Evolutionary conservation across 75 land plant species (phyloP).

Genomic region (Pinus taeda): DNA sequence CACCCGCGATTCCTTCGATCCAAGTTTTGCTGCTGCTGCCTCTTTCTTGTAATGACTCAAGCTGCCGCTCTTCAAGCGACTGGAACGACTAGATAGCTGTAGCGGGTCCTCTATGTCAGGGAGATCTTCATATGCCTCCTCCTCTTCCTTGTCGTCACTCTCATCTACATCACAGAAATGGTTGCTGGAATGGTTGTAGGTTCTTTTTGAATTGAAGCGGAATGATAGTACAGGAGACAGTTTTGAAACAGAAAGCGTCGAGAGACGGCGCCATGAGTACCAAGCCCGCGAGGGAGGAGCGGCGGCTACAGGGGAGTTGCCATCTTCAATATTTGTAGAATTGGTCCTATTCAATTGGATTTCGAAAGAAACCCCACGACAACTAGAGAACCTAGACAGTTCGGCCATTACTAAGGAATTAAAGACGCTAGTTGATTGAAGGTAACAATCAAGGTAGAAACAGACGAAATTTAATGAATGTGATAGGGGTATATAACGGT

Average conservation of each 20-base stretch:
- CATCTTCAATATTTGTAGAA: too few species aligned
- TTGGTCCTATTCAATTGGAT: conserved; percentile 19
- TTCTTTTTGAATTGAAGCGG: not conserved
- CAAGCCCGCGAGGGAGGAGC: not conserved
- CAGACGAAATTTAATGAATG: too few species aligned
- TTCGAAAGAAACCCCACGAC: conserved; percentile 51
- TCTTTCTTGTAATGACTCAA: not conserved
- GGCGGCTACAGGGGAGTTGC: not conserved
- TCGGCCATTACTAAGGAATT: too few species aligned
- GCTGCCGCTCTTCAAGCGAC: not conserved
- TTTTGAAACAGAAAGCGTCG: too few species aligned
- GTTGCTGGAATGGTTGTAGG: conserved; percentile 35
- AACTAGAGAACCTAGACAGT: conserved; percentile 32
- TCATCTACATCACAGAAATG: conserved; percentile 44
- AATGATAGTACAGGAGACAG: too few species aligned
- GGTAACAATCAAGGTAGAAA: too few species aligned
- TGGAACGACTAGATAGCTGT: not conserved
- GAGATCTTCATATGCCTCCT: not conserved
- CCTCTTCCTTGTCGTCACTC: conserved; percentile 14
- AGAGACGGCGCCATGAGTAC: too few species aligned
- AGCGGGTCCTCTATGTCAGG: not conserved
- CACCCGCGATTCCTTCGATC: conserved; percentile 13
- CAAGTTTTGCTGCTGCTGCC: not conserved
- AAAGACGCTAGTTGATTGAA: too few species aligned
- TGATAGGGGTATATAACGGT: too few species aligned